Evolutionary conservation across 1,284 basidiomycete genomes (phyloP).

Genomic region (Malassezia brasiliensis): DNA sequence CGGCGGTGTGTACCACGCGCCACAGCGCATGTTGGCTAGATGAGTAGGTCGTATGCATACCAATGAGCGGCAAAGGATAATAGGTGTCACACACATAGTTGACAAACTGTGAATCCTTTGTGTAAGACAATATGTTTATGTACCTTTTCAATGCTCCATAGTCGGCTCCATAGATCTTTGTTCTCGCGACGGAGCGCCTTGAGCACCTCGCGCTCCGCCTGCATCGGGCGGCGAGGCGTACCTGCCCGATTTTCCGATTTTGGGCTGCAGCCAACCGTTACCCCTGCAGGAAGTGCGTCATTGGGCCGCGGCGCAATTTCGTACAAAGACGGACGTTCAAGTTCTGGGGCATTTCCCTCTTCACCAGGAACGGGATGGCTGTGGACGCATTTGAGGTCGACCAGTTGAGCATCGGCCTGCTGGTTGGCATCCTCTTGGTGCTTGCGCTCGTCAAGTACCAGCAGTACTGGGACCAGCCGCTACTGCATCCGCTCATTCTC

Average conservation of each 20-base stretch:
- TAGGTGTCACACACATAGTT: conserved; percentile 7
- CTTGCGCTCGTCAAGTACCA: conserved; percentile 2
- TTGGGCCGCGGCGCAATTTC: background rate
- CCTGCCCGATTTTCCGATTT: background rate
- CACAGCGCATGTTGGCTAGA: conserved; percentile 79
- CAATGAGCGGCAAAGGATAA: conserved; percentile 13
- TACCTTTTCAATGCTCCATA: conserved; percentile 15
- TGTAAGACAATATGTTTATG: background rate
- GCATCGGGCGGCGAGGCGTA: background rate
- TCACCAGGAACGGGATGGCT: background rate
- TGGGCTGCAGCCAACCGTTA: background rate
- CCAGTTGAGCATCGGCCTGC: background rate
- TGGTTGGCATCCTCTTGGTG: background rate
- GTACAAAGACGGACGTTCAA: too few relatives aligned
- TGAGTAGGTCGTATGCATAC: conserved; percentile 10
- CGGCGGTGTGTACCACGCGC: conserved; percentile 84
- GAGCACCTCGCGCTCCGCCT: conserved; percentile 7
- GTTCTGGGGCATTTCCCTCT: background rate
- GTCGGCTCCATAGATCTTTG: conserved; percentile 12
- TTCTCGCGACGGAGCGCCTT: conserved; percentile 11
- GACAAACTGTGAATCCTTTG: conserved; percentile 12
- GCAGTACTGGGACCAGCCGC: conserved; percentile 23
- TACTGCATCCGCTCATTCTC: conserved; percentile 45
- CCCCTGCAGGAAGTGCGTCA: background rate
- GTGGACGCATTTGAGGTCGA: background rate